phyloP scores from a whole-genome alignment of 1,139 yeast genomes.

The Yamadazyma taylorii region DNA sequence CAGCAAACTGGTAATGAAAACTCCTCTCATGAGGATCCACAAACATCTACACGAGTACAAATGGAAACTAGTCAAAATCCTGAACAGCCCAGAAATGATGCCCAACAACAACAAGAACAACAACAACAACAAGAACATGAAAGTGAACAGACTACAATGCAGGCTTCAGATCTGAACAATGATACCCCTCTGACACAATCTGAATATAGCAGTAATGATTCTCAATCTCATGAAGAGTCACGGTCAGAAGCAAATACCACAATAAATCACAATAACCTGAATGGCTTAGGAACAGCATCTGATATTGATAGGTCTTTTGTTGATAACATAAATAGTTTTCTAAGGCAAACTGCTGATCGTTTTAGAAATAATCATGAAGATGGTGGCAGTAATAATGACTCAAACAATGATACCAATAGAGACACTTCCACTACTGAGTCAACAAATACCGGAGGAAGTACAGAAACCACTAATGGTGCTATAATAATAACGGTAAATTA shows the following conservation, averaged over 20 bases:
- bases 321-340: conserved; percentile 4
- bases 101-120: neutral
- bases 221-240: too few relatives aligned
- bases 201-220: too few relatives aligned
- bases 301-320: conserved; percentile 2
- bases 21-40: too few relatives aligned
- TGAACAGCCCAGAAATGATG: neutral
- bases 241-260: too few relatives aligned
- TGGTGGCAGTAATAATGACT: neutral
- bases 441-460: conserved; percentile 9
- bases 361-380: neutral
- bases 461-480: conserved; percentile 27
- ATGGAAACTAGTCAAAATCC: neutral
- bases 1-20: too few relatives aligned
- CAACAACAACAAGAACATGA: neutral
- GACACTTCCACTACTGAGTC: conserved; percentile 3
- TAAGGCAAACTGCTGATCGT: conserved; percentile 3
- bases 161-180: too few relatives aligned
- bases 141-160: too few relatives aligned
- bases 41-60: too few relatives aligned
- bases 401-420: neutral
- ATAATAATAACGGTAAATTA: conserved; percentile 47
- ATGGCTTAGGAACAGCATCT: too few relatives aligned
- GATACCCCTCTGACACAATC: neutral
- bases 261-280: too few relatives aligned